These are phyloP conservation scores for Penstemon eatonii DNA, from an alignment of 257 asterid species.

Conservation along the genomic window DNA sequence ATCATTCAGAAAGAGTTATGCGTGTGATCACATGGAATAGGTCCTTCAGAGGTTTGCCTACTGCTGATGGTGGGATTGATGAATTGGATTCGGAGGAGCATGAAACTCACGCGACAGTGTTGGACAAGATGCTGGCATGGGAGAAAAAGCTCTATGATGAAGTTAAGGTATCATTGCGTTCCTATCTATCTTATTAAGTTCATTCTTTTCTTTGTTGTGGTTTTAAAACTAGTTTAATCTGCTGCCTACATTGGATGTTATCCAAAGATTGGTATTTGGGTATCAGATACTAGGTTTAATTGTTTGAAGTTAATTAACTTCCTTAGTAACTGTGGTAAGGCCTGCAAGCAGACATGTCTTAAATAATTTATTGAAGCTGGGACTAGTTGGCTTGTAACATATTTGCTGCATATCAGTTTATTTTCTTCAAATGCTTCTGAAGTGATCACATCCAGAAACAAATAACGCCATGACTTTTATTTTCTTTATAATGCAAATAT, in stretches of 20 bases:
- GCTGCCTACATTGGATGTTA: constrained; percentile 13
- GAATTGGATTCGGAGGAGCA: constrained; percentile 87
- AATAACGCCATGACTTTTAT: too few species aligned
- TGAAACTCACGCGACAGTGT: constrained; percentile 94
- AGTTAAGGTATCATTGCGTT: constrained; percentile 67
- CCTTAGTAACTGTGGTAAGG: not conserved
- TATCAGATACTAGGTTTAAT: not conserved
- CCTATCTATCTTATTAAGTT: constrained; percentile 12
- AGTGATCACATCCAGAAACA: not conserved
- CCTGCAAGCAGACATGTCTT: too few species aligned
- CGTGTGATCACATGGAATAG: constrained; percentile 98
- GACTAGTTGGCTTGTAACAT: not conserved
- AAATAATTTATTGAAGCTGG: too few species aligned
- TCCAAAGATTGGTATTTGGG: constrained; percentile 11
- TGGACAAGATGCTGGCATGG: constrained; percentile 99
- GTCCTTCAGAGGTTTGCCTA: constrained; percentile 71
- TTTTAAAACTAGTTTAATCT: not conserved
- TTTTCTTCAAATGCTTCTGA: constrained; percentile 1
- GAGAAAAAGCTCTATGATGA: constrained; percentile 98
- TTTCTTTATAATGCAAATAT: too few species aligned
- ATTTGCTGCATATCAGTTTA: not conserved
- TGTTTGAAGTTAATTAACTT: not conserved
- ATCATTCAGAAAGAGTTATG: constrained; percentile 94
- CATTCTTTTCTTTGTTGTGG: not conserved
- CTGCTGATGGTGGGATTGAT: constrained; percentile 57